A percentile compares a stretch with the other conserved stretches of the same genome.
These are phyloP conservation scores for Neofusicoccum umdonicola DNA, from an alignment of 2,329 filamentous ascomycete genomes.

Conservation along the genomic window DNA sequence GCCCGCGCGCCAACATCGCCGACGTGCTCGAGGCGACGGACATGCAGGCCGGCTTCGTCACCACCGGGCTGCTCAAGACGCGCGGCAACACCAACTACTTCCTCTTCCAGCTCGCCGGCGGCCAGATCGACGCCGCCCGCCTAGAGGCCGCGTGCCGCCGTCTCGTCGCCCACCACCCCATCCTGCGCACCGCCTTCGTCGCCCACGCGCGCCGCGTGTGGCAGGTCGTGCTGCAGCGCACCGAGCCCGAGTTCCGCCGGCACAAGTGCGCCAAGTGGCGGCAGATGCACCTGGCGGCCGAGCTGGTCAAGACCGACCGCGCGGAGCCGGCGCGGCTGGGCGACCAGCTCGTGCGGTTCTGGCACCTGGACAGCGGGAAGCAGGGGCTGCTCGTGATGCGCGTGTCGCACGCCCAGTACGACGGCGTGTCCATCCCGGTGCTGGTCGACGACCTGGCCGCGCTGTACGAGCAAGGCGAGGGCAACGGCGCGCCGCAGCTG, in stretches of 20 bases:
- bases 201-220: slow-evolving; percentile 34
- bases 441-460: slow-evolving; percentile 23
- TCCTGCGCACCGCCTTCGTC: slow-evolving; percentile 35
- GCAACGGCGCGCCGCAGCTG: neutral
- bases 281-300: slow-evolving; percentile 24
- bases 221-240: slow-evolving; percentile 32
- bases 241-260: slow-evolving; percentile 32
- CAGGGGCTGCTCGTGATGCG: slow-evolving; percentile 32
- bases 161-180: slow-evolving; percentile 33
- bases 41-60: neutral
- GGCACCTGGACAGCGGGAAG: slow-evolving; percentile 33
- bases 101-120: neutral
- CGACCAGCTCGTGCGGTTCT: slow-evolving; percentile 38
- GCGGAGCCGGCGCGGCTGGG: slow-evolving; percentile 30
- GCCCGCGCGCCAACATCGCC: neutral
- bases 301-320: slow-evolving; percentile 30
- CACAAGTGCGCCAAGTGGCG: slow-evolving; percentile 30
- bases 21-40: slow-evolving; percentile 2
- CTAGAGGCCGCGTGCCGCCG: slow-evolving; percentile 16
- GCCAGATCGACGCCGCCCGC: neutral
- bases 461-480: slow-evolving; percentile 27
- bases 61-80: neutral
- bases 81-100: slow-evolving; percentile 6
- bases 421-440: neutral
- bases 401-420: slow-evolving; percentile 22